Conservation (phyloP, 2,329 filamentous ascomycete genomes). For the Trichoderma sp. region DNA sequence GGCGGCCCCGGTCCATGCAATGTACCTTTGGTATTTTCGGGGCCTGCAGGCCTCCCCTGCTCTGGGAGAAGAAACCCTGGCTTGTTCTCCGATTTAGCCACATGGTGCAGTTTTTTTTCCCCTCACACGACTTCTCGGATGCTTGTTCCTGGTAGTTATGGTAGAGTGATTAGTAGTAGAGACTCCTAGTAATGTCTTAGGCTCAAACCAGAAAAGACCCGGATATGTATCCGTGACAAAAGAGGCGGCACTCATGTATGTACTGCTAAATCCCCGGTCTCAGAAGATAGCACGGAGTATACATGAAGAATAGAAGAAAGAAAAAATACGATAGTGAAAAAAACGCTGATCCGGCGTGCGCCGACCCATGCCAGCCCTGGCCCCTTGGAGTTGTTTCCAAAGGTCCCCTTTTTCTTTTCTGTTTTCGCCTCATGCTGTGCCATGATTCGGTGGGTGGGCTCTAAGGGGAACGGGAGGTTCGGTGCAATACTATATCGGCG, state of each 20-base stretch:
- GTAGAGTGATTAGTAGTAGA: neutral
- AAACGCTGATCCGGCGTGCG: neutral
- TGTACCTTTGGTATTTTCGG: neutral
- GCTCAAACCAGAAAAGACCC: neutral
- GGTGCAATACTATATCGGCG: neutral
- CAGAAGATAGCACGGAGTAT: neutral
- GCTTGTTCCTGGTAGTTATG: neutral
- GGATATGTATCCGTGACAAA: neutral
- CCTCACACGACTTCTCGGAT: neutral
- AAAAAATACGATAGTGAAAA: neutral
- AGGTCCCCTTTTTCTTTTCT: neutral
- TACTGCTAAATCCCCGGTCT: neutral
- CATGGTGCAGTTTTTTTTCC: neutral
- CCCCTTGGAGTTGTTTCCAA: neutral
- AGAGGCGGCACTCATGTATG: neutral
- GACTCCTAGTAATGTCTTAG: neutral
- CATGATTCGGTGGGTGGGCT: neutral
- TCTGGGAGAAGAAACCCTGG: neutral
- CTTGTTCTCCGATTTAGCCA: neutral
- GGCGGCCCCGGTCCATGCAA: neutral
- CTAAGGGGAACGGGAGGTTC: neutral
- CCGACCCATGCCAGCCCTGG: neutral
- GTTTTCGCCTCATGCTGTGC: neutral
- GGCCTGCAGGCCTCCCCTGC: neutral
- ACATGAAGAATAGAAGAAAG: neutral